These are phyloP conservation scores for Jacaranda copaia DNA, from an alignment of 257 asterid species.

Conservation along the genomic window DNA sequence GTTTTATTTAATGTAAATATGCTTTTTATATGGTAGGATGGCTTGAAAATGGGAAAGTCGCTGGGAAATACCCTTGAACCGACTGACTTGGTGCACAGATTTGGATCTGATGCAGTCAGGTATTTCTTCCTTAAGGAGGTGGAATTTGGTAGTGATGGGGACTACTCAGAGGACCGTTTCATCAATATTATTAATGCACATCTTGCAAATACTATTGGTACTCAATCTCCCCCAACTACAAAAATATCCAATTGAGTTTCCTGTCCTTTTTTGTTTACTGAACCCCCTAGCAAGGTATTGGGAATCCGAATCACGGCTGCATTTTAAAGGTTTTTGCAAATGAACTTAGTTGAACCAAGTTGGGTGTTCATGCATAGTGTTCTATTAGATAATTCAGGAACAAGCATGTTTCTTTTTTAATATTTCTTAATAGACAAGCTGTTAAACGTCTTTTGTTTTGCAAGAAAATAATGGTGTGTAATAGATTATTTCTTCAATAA, in stretches of 20 bases:
- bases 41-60: constrained; percentile 97
- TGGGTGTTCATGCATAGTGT: too few relatives aligned
- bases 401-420: too few relatives aligned
- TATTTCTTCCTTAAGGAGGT: constrained; percentile 97
- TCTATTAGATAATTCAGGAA: too few relatives aligned
- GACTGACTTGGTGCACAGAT: constrained; percentile 77
- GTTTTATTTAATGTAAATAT: constrained; percentile 43
- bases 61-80: constrained; percentile 96
- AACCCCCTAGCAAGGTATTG: not conserved
- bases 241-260: constrained; percentile 11
- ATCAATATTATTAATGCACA: constrained; percentile 82
- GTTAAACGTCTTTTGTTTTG: not conserved
- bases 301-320: not conserved
- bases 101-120: constrained; percentile 96
- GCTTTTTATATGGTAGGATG: constrained; percentile 68
- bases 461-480: not conserved
- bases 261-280: constrained; percentile 22
- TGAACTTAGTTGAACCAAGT: too few relatives aligned
- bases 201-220: constrained; percentile 97
- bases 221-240: constrained; percentile 23
- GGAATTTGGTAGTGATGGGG: constrained; percentile 94
- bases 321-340: too few relatives aligned
- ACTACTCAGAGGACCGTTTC: constrained; percentile 96
- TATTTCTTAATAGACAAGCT: not conserved
- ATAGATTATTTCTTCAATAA: not conserved